Base-by-base conservation (phyloP, 1,284 basidiomycete species). In the Lignosus rhinocerotis region DNA sequence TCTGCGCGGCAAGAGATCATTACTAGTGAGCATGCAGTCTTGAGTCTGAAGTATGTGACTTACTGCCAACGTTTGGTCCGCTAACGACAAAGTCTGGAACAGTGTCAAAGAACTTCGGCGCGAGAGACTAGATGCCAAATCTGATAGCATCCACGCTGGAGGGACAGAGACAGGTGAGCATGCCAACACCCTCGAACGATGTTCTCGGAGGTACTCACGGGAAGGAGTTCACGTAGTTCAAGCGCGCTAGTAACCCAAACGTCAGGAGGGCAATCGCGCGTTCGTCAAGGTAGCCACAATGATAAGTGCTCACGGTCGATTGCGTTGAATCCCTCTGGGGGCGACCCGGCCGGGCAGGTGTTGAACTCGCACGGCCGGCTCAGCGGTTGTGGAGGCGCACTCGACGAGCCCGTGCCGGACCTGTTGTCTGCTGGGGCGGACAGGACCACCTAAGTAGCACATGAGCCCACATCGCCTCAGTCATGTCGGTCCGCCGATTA, bases 51-150 rank as follows among this genome's bases (percentile, higher is more conserved):
- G 34, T 30, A 45, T 9, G 14, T 19, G 34, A 66, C 75, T 72
- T 60, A 79, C 78, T 76, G 49, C 81, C 80, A 11, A 83, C 75
- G 64, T 85, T 84, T 0, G 78, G 76, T 0, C 82, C 83, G 60
- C 76, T 75, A 14, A 85, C 72, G 12, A 82, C 76, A 33, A 85
- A 71, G 57, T 83, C 81, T 0, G 82, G 81, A n/a, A 64, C 61
- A 11, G 68, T 63, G 8, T 74, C 73, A 33, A 80, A 78, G 66
- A 79, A 73, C 43, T 73, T 63, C 0, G 79, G 79, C 1, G 79
- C 71, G 4, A 82, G 70, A 0, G 75, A 78, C 64, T 82, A 74
- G 32, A 82, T 79, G 0, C 80, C 81, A 62, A 72, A 78, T 11
- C 70, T 67, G 10, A 75, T 78, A 2, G 80, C 66, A 59, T 80